These are phyloP conservation scores for Epicoccum nigrum DNA, from an alignment of 2,329 filamentous ascomycete species.

Conservation along the genomic window DNA sequence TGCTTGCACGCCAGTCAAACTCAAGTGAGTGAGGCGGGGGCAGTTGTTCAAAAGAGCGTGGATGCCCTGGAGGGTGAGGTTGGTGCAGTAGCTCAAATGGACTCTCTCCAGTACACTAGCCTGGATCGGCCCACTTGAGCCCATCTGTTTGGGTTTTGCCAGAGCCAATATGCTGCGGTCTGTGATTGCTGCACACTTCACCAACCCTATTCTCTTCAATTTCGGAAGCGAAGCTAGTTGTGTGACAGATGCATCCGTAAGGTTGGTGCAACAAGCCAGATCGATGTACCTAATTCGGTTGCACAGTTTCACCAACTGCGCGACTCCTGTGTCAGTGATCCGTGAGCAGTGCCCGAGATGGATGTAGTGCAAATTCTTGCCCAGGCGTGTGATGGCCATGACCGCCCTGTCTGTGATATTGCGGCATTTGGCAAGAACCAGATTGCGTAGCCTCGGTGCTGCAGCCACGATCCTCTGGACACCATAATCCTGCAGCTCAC, in stretches of 20 bases:
- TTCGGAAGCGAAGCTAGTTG: constrained; percentile 88
- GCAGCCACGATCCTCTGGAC: constrained; percentile 86
- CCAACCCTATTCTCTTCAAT: constrained; percentile 89
- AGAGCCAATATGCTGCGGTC: constrained; percentile 86
- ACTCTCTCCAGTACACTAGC: constrained; percentile 84
- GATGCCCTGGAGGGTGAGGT: constrained; percentile 82
- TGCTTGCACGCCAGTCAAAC: constrained; percentile 88
- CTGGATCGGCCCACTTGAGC: constrained; percentile 62
- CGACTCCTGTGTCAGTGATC: constrained; percentile 88
- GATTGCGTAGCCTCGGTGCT: constrained; percentile 86
- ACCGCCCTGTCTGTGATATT: constrained; percentile 91
- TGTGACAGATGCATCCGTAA: constrained; percentile 87
- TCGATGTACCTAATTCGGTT: constrained; percentile 98
- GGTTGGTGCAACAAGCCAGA: constrained; percentile 86
- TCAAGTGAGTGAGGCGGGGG: constrained; percentile 89
- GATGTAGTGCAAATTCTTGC: constrained; percentile 96
- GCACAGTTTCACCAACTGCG: constrained; percentile 80
- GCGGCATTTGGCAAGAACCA: constrained; percentile 92
- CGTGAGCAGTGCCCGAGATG: constrained; percentile 92
- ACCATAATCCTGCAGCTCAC: constrained; percentile 80
- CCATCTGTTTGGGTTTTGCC: constrained; percentile 67
- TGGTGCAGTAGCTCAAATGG: constrained; percentile 92
- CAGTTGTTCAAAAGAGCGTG: constrained; percentile 88
- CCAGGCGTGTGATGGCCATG: constrained; percentile 82
- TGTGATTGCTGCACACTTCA: constrained; percentile 91